A percentile compares a stretch with the other conserved stretches of the same genome.
phyloP scores from a whole-genome alignment of 169 alveolate genomes.

The Eimeria tenella region DNA sequence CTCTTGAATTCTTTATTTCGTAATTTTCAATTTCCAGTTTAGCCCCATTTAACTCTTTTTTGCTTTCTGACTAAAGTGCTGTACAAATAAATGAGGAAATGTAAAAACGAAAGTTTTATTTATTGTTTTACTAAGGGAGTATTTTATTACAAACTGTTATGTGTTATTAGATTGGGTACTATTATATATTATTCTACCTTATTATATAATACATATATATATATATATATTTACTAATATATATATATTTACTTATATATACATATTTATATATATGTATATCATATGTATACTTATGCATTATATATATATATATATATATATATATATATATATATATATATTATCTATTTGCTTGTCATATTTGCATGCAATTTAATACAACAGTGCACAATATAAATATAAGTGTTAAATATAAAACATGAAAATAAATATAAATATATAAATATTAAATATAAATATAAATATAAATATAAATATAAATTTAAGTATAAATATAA shows the following conservation, averaged over 20 bases:
- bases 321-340: background rate
- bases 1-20: background rate
- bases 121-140: background rate
- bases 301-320: background rate
- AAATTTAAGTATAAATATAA: too few relatives aligned
- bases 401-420: too few relatives aligned
- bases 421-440: too few relatives aligned
- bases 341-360: too few relatives aligned
- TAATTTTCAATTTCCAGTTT: too few relatives aligned
- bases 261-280: background rate
- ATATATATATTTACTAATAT: background rate
- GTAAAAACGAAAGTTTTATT: background rate
- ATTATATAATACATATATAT: background rate
- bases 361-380: too few relatives aligned
- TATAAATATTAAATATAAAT: too few relatives aligned
- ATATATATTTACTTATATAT: background rate
- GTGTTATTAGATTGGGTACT: background rate
- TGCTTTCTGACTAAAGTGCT: too few relatives aligned
- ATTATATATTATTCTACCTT: background rate
- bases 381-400: too few relatives aligned
- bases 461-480: too few relatives aligned
- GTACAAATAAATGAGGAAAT: too few relatives aligned
- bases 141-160: background rate
- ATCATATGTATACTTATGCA: background rate
- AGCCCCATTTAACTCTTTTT: too few relatives aligned